Base-by-base conservation (phyloP, 495 filamentous ascomycete genomes). In the Neurospora tetraspora region DNA sequence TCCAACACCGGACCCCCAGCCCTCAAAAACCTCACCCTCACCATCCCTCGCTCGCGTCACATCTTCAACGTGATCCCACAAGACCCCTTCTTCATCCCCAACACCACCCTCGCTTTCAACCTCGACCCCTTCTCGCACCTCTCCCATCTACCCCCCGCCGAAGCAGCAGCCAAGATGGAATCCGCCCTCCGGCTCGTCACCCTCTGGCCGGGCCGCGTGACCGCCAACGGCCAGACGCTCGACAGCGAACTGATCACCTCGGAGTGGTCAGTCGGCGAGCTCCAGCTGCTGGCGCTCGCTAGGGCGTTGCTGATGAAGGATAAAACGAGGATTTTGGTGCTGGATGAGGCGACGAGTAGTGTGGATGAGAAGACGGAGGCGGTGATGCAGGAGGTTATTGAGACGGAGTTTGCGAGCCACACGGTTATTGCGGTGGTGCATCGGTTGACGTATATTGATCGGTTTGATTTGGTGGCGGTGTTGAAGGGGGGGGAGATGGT, bases 271-370 rank as follows among this genome's bases (percentile, higher is more conserved):
- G 84, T 86, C 53, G 90, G 90, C 1, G 88, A 92, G 73, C 80
- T 81, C 34, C 90, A 91, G 77, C 82, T 92, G n/a, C 84, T 91
- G 73, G 85, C 86, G 73, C 82, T 92, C 14, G 88, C 86, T 3
- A 82, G 89, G 9, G 89, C 87, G 4, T 75, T 91, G 16, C 80
- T 91, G 69, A 77, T 83, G 27, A 77, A 76, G 38, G 53, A 34
- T 27, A 3, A 61, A 5, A 73, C 68, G 0, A 74, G 71, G 0
- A 70, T 81, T 8, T 14, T 82, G 31, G 68, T 82, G 11, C 73
- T 82, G 9, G 80, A 82, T 69, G 80, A 82, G 71, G 79, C 76
- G 6, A 81, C 74, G 45, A 78, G 76, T 38, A 83, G 78, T 42
- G 79, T 86, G 3, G 84, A 86, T 69, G 71, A 69, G 1, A 75